Conservation (phyloP, 2,329 filamentous ascomycete species). For the Curvularia verruculosa region DNA sequence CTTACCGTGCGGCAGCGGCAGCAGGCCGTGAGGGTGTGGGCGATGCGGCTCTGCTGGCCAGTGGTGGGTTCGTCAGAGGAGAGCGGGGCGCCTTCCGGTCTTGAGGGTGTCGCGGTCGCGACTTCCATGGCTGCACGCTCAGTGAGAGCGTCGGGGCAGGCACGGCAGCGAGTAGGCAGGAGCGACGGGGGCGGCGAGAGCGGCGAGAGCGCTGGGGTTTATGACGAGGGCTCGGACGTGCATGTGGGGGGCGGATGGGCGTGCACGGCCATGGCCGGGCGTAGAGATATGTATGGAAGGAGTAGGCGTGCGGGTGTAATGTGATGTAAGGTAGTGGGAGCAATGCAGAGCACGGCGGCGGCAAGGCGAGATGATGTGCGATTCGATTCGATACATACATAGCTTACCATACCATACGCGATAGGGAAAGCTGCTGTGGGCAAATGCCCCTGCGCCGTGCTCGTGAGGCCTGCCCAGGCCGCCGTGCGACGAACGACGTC, state of each 20-base stretch:
- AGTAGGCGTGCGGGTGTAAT: too few species aligned
- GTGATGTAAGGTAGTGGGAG: too few species aligned
- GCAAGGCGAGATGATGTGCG: constrained; percentile 22
- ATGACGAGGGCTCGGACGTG: background rate
- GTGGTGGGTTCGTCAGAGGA: constrained; percentile 28
- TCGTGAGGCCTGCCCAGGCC: too few species aligned
- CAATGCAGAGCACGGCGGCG: constrained; percentile 19
- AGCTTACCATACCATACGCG: too few species aligned
- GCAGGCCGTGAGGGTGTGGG: constrained; percentile 80
- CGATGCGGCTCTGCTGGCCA: constrained; percentile 62
- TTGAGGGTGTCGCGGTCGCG: constrained; percentile 25
- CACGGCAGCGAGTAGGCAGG: constrained; percentile 6
- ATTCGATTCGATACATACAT: too few species aligned
- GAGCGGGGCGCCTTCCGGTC: constrained; percentile 29
- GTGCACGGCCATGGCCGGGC: constrained; percentile 30
- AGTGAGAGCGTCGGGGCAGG: constrained; percentile 14
- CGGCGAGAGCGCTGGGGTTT: constrained; percentile 10
- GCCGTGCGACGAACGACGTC: background rate
- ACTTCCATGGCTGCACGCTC: constrained; percentile 29
- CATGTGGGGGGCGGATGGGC: constrained; percentile 7
- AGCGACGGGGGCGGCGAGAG: constrained; percentile 10
- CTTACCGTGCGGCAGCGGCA: constrained; percentile 78
- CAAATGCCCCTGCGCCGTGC: background rate
- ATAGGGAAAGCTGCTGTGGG: background rate
- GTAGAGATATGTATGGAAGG: too few species aligned